Conservation (phyloP, 352 stramenopile genomes). For the Phytophthora capsici region DNA sequence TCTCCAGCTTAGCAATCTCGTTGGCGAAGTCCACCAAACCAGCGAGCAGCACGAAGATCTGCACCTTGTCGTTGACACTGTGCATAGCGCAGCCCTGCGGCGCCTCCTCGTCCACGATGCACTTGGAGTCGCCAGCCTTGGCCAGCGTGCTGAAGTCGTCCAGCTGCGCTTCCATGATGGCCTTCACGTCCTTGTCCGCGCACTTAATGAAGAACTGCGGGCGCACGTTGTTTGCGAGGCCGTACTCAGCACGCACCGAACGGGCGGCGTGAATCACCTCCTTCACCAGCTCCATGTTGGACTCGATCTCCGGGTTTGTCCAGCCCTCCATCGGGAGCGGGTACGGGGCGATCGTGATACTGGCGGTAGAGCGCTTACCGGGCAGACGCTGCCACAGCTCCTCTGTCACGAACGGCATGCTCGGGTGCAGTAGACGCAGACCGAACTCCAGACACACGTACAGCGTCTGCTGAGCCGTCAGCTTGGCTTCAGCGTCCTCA, state of each 20-base stretch:
- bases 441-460: conserved; percentile 87
- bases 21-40: conserved; percentile 89
- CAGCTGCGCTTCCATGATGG: conserved; percentile 79
- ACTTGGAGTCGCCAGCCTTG: conserved; percentile 91
- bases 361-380: conserved; percentile 64
- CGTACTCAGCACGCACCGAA: conserved; percentile 93
- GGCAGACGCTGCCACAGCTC: conserved; percentile 90
- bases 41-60: conserved; percentile 88
- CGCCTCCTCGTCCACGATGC: conserved; percentile 83
- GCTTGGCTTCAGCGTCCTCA: conserved; percentile 71
- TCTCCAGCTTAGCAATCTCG: conserved; percentile 91
- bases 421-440: conserved; percentile 95
- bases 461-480: conserved; percentile 83
- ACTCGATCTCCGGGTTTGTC: conserved; percentile 88
- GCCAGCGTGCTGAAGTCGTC: conserved; percentile 97
- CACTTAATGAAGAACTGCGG: conserved; percentile 93
- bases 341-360: conserved; percentile 85
- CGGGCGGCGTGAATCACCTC: conserved; percentile 95
- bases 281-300: conserved; percentile 94
- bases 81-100: conserved; percentile 93
- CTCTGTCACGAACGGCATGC: conserved; percentile 99
- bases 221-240: conserved; percentile 79
- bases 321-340: conserved; percentile 83
- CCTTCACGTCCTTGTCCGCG: conserved; percentile 72
- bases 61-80: conserved; percentile 94